phyloP scores from a whole-genome alignment of 1,139 yeast genomes.

The Hemisphaericaspora lyxosophila region DNA sequence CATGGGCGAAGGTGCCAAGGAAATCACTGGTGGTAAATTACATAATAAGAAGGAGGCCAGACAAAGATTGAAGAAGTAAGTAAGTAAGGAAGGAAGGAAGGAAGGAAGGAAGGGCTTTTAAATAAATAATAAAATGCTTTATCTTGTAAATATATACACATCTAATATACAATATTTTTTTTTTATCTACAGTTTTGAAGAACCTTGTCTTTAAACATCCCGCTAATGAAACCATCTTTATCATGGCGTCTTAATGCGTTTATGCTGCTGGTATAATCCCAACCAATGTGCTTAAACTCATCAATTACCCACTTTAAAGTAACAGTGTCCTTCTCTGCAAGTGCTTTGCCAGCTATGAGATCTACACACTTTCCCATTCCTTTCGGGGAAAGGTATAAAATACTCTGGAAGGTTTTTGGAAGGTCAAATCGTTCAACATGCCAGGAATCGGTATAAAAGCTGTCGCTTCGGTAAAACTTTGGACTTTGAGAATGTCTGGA shows the following conservation, averaged over 20 bases:
- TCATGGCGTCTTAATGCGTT: conserved; percentile 9
- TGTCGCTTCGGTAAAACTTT: not conserved
- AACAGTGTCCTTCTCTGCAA: conserved; percentile 22
- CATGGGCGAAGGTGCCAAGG: conserved; percentile 61
- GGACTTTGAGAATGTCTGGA: conserved; percentile 1
- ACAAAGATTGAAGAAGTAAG: conserved; percentile 24
- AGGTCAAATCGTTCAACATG: conserved; percentile 14
- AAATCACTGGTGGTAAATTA: conserved; percentile 62
- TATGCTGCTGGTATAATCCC: conserved; percentile 23
- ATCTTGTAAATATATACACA: conserved; percentile 17
- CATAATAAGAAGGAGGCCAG: conserved; percentile 49
- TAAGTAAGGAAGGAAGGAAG: too few relatives aligned
- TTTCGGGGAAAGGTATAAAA: conserved; percentile 7
- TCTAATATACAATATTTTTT: not conserved
- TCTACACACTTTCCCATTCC: conserved; percentile 14
- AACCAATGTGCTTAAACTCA: conserved; percentile 34
- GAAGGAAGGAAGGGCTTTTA: too few relatives aligned
- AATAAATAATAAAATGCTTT: conserved; percentile 2
- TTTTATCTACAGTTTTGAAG: not conserved
- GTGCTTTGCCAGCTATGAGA: conserved; percentile 23
- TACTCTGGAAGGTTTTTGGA: conserved; percentile 14
- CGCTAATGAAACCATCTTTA: conserved; percentile 9
- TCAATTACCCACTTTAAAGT: conserved; percentile 32
- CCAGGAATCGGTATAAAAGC: not conserved
- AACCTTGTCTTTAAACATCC: conserved; percentile 8